Conservation (phyloP, 225 moss, liverwort and hornwort genomes). For the Physcomitrium patens region DNA sequence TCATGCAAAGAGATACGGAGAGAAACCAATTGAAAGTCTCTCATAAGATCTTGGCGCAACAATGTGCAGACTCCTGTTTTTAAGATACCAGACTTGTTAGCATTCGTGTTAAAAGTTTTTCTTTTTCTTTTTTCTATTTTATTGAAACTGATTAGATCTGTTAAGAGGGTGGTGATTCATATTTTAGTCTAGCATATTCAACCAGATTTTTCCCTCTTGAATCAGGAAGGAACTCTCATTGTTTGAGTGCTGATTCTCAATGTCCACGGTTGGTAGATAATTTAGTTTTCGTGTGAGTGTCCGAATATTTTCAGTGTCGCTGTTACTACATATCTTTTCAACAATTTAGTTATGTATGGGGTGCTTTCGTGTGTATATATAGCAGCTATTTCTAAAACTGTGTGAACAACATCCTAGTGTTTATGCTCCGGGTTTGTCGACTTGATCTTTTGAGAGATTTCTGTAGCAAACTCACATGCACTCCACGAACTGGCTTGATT, state of each 20-base stretch:
- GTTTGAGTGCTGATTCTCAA: not conserved
- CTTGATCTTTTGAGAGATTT: not conserved
- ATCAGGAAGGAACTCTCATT: not conserved
- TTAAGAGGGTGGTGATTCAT: not conserved
- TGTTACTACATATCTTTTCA: not conserved
- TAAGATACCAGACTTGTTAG: constrained; percentile 1
- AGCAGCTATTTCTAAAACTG: not conserved
- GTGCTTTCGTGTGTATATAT: not conserved
- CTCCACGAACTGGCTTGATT: not conserved
- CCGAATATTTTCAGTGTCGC: not conserved
- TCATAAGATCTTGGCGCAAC: not conserved
- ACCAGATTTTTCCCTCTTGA: not conserved
- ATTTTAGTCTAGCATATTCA: not conserved
- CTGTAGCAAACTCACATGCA: not conserved
- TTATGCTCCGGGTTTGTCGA: not conserved
- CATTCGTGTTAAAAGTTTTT: not conserved
- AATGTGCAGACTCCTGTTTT: not conserved
- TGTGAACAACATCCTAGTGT: not conserved
- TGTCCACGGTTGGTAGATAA: not conserved
- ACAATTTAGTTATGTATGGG: not conserved
- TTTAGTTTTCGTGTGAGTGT: not conserved
- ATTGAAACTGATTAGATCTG: not conserved
- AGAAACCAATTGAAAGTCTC: not conserved
- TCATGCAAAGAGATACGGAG: not conserved
- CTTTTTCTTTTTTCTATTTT: no score